Percentiles rank a stretch among this genome's conserved stretches.
These are phyloP conservation scores for Typha latifolia DNA, from an alignment of 176 grass and related monocot species.

Conservation along the genomic window DNA sequence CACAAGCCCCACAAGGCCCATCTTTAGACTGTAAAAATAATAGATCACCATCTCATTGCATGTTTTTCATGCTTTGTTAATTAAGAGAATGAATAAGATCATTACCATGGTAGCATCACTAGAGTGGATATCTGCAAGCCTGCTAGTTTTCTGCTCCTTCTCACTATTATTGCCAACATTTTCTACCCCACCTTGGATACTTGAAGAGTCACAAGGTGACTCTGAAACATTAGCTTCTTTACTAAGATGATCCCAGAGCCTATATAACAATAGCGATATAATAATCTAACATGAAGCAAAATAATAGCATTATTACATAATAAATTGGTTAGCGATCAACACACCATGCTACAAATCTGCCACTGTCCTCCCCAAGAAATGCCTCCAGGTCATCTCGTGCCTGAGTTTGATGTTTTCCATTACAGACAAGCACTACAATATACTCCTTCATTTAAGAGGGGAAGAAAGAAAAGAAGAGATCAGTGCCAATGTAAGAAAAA, in stretches of 20 bases:
- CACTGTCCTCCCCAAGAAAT: conserved; percentile 70
- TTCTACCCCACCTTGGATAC: conserved; percentile 7
- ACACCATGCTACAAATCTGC: conserved; percentile 79
- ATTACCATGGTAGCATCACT: conserved; percentile 19
- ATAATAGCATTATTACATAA: conserved; percentile 1
- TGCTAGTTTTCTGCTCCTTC: conserved; percentile 13
- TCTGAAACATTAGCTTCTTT: conserved; percentile 13
- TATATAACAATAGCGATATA: conserved; percentile 18
- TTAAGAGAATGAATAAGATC: conserved; percentile 7
- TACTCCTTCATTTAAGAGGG: conserved; percentile 54
- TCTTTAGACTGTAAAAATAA: conserved; percentile 23
- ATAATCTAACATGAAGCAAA: not conserved
- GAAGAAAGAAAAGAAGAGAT: conserved; percentile 21
- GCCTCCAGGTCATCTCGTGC: conserved; percentile 67
- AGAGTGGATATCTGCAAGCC: not conserved
- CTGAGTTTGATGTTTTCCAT: conserved; percentile 85
- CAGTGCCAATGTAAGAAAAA: conserved; percentile 22
- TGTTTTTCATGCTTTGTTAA: not conserved
- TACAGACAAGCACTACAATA: conserved; percentile 75
- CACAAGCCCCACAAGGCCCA: not conserved
- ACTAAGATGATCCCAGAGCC: conserved; percentile 54
- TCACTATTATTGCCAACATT: conserved; percentile 1
- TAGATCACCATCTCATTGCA: conserved; percentile 3
- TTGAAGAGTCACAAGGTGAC: conserved; percentile 17
- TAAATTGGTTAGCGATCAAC: conserved; percentile 12